Conservation (phyloP, 257 asterid species). For the Ophiorrhiza pumila region DNA sequence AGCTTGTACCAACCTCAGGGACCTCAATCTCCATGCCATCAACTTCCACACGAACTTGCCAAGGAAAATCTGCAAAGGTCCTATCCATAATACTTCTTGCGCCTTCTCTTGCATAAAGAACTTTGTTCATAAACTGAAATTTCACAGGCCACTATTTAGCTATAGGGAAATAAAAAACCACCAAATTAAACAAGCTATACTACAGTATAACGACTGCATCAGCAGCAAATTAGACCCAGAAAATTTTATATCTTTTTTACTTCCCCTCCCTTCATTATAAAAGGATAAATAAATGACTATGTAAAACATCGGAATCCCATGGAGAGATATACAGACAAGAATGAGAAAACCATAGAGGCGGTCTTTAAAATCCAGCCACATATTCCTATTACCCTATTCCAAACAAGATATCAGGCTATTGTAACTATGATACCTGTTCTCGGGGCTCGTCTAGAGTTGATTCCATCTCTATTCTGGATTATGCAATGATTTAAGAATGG, state of each 20-base stretch:
- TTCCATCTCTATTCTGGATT: neutral
- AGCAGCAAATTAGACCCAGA: neutral
- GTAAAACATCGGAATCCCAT: neutral
- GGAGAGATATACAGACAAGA: neutral
- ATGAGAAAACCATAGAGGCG: too few species aligned
- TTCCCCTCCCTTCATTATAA: neutral
- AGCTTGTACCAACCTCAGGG: constrained; percentile 69
- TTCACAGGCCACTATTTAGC: neutral
- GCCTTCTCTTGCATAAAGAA: constrained; percentile 97
- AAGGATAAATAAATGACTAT: neutral
- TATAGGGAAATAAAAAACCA: neutral
- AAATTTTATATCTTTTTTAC: neutral
- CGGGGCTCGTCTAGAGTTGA: neutral
- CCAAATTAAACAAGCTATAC: constrained; percentile 4
- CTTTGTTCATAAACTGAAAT: constrained; percentile 98
- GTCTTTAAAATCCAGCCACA: neutral
- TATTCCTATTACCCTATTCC: neutral
- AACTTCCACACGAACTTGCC: constrained; percentile 93
- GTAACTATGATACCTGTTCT: neutral
- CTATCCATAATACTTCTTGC: constrained; percentile 92
- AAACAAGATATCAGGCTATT: too few species aligned
- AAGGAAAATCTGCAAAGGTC: constrained; percentile 86
- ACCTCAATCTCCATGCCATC: constrained; percentile 93
- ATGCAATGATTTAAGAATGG: too few species aligned
- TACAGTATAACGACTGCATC: neutral